Conservation (phyloP, 2,329 filamentous ascomycete genomes). For the Onygenales sp. region DNA sequence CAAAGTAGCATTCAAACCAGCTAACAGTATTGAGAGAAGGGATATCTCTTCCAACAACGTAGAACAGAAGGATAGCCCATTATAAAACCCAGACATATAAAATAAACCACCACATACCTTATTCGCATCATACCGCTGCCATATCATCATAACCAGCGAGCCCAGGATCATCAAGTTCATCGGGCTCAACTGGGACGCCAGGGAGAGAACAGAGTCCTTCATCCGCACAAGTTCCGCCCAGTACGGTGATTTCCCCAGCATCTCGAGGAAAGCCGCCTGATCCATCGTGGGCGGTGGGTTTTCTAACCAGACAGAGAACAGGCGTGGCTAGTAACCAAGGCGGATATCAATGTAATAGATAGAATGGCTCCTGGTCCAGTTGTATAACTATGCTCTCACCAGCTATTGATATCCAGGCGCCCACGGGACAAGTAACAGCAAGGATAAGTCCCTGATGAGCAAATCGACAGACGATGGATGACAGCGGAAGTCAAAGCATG, state of each 20-base stretch:
- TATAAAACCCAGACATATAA: neutral
- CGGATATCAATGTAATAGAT: no score
- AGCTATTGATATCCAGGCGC: no score
- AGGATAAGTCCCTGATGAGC: no score
- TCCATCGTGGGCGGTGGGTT: neutral
- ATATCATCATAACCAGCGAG: neutral
- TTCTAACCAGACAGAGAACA: no score
- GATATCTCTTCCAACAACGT: neutral
- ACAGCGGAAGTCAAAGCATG: no score
- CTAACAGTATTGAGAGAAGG: neutral
- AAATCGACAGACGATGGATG: no score
- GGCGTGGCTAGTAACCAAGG: no score
- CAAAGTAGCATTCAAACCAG: neutral
- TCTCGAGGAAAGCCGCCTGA: neutral
- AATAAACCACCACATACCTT: neutral
- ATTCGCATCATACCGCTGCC: neutral
- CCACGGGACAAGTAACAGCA: no score
- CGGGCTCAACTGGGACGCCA: neutral
- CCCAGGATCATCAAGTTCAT: neutral
- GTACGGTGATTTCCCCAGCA: neutral
- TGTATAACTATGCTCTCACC: no score
- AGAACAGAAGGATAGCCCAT: neutral
- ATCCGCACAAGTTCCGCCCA: neutral
- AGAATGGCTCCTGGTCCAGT: no score
- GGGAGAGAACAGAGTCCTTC: neutral